A percentile compares a stretch with the other conserved stretches of the same genome.
These are phyloP conservation scores for Pyrenochaeta sp. DNA, from an alignment of 2,329 filamentous ascomycete genomes.

Conservation along the genomic window DNA sequence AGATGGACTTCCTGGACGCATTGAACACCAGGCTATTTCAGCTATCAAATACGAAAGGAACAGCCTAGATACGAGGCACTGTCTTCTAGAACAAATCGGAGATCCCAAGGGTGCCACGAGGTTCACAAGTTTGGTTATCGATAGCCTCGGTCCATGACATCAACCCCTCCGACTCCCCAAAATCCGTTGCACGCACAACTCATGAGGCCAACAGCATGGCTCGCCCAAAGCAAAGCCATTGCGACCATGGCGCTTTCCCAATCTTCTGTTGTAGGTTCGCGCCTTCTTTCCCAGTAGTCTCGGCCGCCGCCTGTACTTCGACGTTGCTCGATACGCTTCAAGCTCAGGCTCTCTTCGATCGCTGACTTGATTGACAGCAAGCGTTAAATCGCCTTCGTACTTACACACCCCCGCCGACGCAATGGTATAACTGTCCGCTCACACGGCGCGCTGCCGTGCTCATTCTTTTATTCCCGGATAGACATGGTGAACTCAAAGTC, in stretches of 20 bases:
- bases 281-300: neutral
- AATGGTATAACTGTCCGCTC: slow-evolving; percentile 65
- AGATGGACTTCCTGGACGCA: neutral
- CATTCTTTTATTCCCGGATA: slow-evolving; percentile 86
- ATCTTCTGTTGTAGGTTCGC: slow-evolving; percentile 34
- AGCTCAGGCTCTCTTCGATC: neutral
- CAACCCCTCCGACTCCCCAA: slow-evolving; percentile 29
- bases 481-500: slow-evolving; percentile 76
- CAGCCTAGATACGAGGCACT: neutral
- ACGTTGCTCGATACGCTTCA: neutral
- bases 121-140: slow-evolving; percentile 14
- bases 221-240: slow-evolving; percentile 36
- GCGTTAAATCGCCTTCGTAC: slow-evolving; percentile 65
- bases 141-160: slow-evolving; percentile 37
- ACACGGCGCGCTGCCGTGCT: slow-evolving; percentile 83
- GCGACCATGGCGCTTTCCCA: slow-evolving; percentile 44
- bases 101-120: slow-evolving; percentile 4
- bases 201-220: slow-evolving; percentile 42
- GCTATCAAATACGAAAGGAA: neutral
- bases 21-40: neutral
- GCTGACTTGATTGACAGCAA: slow-evolving; percentile 37
- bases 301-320: neutral
- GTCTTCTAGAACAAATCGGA: neutral
- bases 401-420: slow-evolving; percentile 65
- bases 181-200: slow-evolving; percentile 12